These are phyloP conservation scores for Aspergillus wentii DNA, from an alignment of 495 filamentous ascomycete species.

Conservation along the genomic window DNA sequence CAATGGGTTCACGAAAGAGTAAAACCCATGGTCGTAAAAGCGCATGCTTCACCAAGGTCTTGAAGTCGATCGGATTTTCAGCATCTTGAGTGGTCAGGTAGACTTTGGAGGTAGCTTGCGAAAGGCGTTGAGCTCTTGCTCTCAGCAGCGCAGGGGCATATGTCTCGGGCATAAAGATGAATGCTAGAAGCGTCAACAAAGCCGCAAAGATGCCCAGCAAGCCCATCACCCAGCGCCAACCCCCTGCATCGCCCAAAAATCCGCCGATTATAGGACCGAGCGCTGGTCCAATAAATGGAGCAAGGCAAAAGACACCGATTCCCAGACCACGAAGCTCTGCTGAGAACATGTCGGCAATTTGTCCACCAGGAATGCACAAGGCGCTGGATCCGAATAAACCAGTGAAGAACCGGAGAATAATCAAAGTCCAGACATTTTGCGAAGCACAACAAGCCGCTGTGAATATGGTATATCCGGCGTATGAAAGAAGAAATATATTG, in stretches of 20 bases:
- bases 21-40: slow-evolving; percentile 23
- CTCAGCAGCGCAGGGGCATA: slow-evolving; percentile 41
- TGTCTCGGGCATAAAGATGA: slow-evolving; percentile 40
- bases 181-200: slow-evolving; percentile 35
- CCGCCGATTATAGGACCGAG: slow-evolving; percentile 15
- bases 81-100: slow-evolving; percentile 24
- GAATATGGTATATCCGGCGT: slow-evolving; percentile 43
- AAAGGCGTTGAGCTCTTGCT: slow-evolving; percentile 32
- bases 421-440: slow-evolving; percentile 38
- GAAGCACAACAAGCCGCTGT: slow-evolving; percentile 38
- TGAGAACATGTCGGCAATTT: slow-evolving; percentile 45
- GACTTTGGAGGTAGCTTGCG: slow-evolving; percentile 39
- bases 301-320: slow-evolving; percentile 43
- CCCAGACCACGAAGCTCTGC: slow-evolving; percentile 40
- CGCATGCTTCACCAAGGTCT: slow-evolving; percentile 16
- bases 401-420: slow-evolving; percentile 44
- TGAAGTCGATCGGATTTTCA: slow-evolving; percentile 10
- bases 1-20: slow-evolving; percentile 37
- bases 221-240: slow-evolving; percentile 32
- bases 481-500: slow-evolving; percentile 35
- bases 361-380: slow-evolving; percentile 42
- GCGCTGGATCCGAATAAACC: slow-evolving; percentile 38
- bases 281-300: slow-evolving; percentile 39
- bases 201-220: slow-evolving; percentile 30
- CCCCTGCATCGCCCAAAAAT: slow-evolving; percentile 12